These are phyloP conservation scores for Verticillium zaregamsianum DNA, from an alignment of 2,329 filamentous ascomycete genomes.

Conservation along the genomic window DNA sequence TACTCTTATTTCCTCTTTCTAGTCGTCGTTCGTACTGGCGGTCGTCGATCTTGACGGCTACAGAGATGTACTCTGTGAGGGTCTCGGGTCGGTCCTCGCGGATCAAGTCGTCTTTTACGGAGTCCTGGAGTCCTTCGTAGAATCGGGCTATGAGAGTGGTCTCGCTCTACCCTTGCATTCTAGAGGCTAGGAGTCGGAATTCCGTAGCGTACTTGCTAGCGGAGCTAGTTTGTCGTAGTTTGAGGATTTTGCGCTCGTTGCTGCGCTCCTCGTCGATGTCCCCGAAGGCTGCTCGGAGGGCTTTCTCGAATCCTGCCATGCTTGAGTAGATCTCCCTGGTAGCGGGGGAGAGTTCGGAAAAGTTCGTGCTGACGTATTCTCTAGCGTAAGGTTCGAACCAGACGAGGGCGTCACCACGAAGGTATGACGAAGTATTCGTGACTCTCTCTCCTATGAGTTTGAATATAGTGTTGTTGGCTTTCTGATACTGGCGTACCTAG, in stretches of 20 bases:
- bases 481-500: too few relatives aligned
- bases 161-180: neutral
- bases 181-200: neutral
- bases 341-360: neutral
- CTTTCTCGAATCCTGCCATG: neutral
- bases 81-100: neutral
- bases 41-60: neutral
- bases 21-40: neutral
- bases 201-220: neutral
- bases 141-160: neutral
- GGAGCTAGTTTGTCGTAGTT: neutral
- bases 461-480: too few relatives aligned
- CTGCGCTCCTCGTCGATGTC: neutral
- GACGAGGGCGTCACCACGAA: too few relatives aligned
- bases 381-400: neutral
- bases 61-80: neutral
- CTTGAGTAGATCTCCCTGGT: neutral
- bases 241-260: neutral
- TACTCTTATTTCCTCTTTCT: too few relatives aligned
- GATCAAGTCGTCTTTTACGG: neutral
- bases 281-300: neutral
- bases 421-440: too few relatives aligned
- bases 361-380: too few relatives aligned
- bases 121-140: neutral
- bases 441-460: too few relatives aligned